Conservation (phyloP, 1,139 yeast species). For the Debaryomyces sp. region DNA sequence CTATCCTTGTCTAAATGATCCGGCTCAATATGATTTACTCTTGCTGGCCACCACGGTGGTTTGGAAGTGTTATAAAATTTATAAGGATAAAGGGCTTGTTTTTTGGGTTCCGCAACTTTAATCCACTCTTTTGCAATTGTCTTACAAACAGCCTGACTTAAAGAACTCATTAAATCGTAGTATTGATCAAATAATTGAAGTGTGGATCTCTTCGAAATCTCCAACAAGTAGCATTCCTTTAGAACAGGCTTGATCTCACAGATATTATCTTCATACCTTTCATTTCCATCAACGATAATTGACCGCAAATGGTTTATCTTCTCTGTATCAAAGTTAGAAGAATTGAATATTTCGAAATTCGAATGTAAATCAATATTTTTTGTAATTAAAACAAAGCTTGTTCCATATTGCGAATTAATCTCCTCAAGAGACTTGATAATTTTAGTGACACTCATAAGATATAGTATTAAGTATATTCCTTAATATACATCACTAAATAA, state of each 20-base stretch:
- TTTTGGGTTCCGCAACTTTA: conserved; percentile 62
- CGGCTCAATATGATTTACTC: conserved; percentile 67
- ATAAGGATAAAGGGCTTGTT: conserved; percentile 68
- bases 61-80: conserved; percentile 48
- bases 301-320: conserved; percentile 16
- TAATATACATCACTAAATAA: not conserved
- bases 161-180: conserved; percentile 18
- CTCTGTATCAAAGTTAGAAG: conserved; percentile 16
- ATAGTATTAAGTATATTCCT: not conserved
- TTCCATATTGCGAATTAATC: conserved; percentile 6
- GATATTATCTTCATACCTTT: conserved; percentile 10
- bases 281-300: conserved; percentile 11
- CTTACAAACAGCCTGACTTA: conserved; percentile 59
- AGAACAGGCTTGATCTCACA: conserved; percentile 19
- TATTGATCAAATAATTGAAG: conserved; percentile 18
- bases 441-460: not conserved
- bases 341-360: conserved; percentile 16
- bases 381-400: conserved; percentile 4
- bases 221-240: conserved; percentile 8
- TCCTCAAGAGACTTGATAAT: conserved; percentile 5
- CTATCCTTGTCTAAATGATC: conserved; percentile 68
- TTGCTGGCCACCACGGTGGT: conserved; percentile 75
- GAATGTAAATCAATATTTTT: conserved; percentile 7
- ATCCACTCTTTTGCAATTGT: conserved; percentile 70
- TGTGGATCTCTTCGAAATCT: conserved; percentile 9